A percentile compares a stretch with the other conserved stretches of the same genome.
These are phyloP conservation scores for Lentinula sp. DNA, from an alignment of 768 basidiomycete genomes.

Conservation along the genomic window DNA sequence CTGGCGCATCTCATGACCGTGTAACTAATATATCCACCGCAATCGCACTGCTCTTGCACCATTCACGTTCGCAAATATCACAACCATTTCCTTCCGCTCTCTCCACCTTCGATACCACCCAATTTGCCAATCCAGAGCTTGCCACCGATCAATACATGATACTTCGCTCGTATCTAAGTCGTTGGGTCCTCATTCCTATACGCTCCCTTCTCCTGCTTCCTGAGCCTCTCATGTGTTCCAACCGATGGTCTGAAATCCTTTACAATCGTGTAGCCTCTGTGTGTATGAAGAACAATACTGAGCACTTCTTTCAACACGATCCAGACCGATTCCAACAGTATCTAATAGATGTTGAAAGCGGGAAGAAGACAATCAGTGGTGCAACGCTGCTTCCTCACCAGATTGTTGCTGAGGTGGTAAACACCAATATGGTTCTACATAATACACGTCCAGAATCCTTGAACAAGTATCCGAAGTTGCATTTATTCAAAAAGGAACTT, in stretches of 20 bases:
- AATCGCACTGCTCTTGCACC: slow-evolving; percentile 47
- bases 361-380: slow-evolving; percentile 53
- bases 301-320: slow-evolving; percentile 53
- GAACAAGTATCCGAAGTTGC: slow-evolving; percentile 17
- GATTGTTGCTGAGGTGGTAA: slow-evolving; percentile 37
- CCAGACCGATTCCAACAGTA: slow-evolving; percentile 52
- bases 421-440: background rate
- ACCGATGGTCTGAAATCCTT: slow-evolving; percentile 49
- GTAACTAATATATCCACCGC: slow-evolving; percentile 62
- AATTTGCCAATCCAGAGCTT: slow-evolving; percentile 20
- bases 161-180: slow-evolving; percentile 53
- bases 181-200: slow-evolving; percentile 53
- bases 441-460: background rate
- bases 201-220: slow-evolving; percentile 39
- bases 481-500: slow-evolving; percentile 22
- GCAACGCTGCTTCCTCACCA: slow-evolving; percentile 65
- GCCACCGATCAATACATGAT: slow-evolving; percentile 15
- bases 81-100: slow-evolving; percentile 25
- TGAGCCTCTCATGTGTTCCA: slow-evolving; percentile 58
- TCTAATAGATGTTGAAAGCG: slow-evolving; percentile 48
- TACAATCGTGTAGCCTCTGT: slow-evolving; percentile 56
- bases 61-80: slow-evolving; percentile 20
- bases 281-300: slow-evolving; percentile 56
- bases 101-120: slow-evolving; percentile 15
- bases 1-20: slow-evolving; percentile 52